Evolutionary conservation across 331 rosid species (phyloP).

Genomic region (Spiraea crenata): DNA sequence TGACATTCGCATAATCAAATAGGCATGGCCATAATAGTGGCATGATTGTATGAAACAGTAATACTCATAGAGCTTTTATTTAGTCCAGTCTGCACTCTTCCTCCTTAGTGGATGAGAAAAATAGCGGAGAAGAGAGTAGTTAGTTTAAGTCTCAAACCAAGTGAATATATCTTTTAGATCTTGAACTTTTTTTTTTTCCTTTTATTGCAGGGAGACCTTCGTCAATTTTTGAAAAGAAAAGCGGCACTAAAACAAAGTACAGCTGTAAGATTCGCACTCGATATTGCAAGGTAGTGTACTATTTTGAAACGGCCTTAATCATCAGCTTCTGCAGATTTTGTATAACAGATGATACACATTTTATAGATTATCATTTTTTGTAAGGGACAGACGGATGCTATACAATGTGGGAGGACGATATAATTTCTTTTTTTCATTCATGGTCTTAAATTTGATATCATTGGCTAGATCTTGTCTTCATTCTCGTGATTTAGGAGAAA

Average conservation of each 20-base stretch:
- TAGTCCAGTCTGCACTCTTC: background rate
- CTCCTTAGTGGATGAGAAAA: background rate
- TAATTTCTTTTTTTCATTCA: background rate
- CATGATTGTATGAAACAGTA: background rate
- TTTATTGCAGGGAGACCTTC: conserved; percentile 68
- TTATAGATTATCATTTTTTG: background rate
- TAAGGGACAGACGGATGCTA: background rate
- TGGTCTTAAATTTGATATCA: background rate
- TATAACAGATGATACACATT: background rate
- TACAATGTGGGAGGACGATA: background rate
- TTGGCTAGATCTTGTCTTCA: background rate
- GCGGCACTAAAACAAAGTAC: conserved; percentile 54
- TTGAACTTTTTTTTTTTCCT: background rate
- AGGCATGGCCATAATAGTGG: background rate
- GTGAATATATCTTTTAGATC: background rate
- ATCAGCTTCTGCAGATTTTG: background rate
- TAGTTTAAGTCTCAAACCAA: background rate
- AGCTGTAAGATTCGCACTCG: conserved; percentile 86
- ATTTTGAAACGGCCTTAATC: background rate
- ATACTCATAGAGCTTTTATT: background rate
- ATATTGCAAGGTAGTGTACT: conserved; percentile 76
- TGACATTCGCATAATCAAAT: background rate
- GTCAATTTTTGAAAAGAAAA: conserved; percentile 57
- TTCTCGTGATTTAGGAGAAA: background rate
- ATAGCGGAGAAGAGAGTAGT: background rate